Base-by-base conservation (phyloP, 305 asterid genomes). In the Fraxinus sp. region DNA sequence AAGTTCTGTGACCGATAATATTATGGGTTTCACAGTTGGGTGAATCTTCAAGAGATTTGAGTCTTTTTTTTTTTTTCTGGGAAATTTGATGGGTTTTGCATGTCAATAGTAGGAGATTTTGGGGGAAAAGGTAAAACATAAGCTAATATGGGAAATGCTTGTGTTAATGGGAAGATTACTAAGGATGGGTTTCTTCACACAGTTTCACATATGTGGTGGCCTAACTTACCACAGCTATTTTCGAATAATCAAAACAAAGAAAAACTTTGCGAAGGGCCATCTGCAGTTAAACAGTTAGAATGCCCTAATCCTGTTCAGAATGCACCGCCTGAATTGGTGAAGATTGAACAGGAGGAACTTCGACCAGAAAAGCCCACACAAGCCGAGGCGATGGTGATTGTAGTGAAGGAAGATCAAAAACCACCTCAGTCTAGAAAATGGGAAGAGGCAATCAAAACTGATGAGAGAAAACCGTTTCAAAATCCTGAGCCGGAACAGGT, bases 121-220 rank as follows among this genome's bases (percentile, higher is more conserved):
- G 4, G 20, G 80, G 74, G 66, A 20, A 35, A 71, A 28, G 32
- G 62, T 6, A 74, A 77, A 66, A 81, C 81, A 91, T 0, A 72
- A 72, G 49, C 49, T 33, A 35, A 33, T 72, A 72, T 91, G 94
- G 94, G 94, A 75, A 91, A 91, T 75, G 66, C 18, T 77, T 91
- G 94, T 85, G 89, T 89, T 24, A 83, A 70, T 41, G 82, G 89
- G 1, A 87, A 75, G 81, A 43, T 72, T 28, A 24, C 86, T 0
- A 86, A 87, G 62, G 77, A 82, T 68, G 89, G 88, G 2, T 83
- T 87, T 57, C 13, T 89, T 80, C 72, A 68, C 81, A 74, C 86
- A 59, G 81, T 88, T 82, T 82, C 91, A 24, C 52, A 80, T 37
- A 66, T 83, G 1, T 86, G 91, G 86, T 77, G 84, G 79, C 86